phyloP scores from a whole-genome alignment of 2,329 filamentous ascomycete species.

The Trichoderma cornu-damae region DNA sequence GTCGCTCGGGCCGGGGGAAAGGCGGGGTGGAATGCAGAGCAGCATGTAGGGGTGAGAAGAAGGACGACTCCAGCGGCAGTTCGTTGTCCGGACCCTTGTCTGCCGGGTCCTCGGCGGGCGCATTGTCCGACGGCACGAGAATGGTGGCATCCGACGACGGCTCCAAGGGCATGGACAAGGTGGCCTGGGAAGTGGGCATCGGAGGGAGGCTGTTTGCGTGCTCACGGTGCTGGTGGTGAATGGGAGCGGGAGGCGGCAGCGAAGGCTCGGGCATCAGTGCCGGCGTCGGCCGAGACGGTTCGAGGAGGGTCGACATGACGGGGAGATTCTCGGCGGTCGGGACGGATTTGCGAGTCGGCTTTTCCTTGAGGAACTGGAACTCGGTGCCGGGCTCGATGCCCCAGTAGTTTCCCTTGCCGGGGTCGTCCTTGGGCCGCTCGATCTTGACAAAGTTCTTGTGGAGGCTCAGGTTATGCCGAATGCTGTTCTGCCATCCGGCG shows the following conservation, averaged over 20 bases:
- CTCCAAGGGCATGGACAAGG: conserved; percentile 46
- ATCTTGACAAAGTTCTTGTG: conserved; percentile 97
- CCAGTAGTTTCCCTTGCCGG: conserved; percentile 98
- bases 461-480: conserved; percentile 92
- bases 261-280: conserved; percentile 42
- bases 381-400: conserved; percentile 87
- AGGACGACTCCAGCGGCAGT: conserved; percentile 41
- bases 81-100: conserved; percentile 42
- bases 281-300: conserved; percentile 43
- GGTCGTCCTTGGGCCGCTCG: conserved; percentile 92
- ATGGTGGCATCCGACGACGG: conserved; percentile 75
- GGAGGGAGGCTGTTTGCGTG: conserved; percentile 33
- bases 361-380: conserved; percentile 83
- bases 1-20: conserved; percentile 55
- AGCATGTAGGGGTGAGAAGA: conserved; percentile 65
- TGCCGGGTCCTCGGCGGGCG: conserved; percentile 46
- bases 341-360: conserved; percentile 57
- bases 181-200: conserved; percentile 36
- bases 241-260: conserved; percentile 42
- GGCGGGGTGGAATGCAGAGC: conserved; percentile 90
- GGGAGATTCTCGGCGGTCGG: conserved; percentile 54
- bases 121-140: conserved; percentile 65
- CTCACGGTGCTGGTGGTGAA: conserved; percentile 27
- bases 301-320: conserved; percentile 53
- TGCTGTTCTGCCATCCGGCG: conserved; percentile 97